phyloP scores from a whole-genome alignment of 306 rosid genomes.

The Dryas alaskensis region DNA sequence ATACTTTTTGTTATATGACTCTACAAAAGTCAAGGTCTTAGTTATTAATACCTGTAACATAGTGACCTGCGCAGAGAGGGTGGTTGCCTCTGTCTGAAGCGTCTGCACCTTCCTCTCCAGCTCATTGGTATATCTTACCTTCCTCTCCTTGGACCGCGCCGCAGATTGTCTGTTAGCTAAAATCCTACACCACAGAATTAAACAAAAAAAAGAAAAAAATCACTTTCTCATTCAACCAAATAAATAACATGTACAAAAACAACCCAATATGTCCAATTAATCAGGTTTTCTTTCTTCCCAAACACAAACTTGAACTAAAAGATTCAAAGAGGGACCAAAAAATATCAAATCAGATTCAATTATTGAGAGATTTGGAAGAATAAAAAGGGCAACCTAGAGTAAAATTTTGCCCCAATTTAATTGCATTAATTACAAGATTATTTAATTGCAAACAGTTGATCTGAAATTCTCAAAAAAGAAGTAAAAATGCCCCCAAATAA shows the following conservation, averaged over 20 bases:
- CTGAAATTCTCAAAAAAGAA: neutral
- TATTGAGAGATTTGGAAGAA: neutral
- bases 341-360: neutral
- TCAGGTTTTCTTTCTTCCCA: neutral
- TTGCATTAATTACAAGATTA: neutral
- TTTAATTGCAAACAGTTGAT: neutral
- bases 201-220: neutral
- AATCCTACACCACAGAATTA: constrained; percentile 46
- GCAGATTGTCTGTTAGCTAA: constrained; percentile 97
- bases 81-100: constrained; percentile 95
- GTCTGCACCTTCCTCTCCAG: constrained; percentile 96
- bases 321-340: neutral
- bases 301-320: neutral
- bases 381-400: neutral
- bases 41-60: constrained; percentile 61
- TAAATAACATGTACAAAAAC: neutral
- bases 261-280: neutral
- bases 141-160: constrained; percentile 96
- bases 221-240: constrained; percentile 16
- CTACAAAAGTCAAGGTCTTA: constrained; percentile 21
- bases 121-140: constrained; percentile 76
- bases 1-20: constrained; percentile 7
- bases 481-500: neutral
- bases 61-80: constrained; percentile 90
- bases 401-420: neutral